Conservation (phyloP, 2,329 filamentous ascomycete species). For the Phialocephala subalpina region DNA sequence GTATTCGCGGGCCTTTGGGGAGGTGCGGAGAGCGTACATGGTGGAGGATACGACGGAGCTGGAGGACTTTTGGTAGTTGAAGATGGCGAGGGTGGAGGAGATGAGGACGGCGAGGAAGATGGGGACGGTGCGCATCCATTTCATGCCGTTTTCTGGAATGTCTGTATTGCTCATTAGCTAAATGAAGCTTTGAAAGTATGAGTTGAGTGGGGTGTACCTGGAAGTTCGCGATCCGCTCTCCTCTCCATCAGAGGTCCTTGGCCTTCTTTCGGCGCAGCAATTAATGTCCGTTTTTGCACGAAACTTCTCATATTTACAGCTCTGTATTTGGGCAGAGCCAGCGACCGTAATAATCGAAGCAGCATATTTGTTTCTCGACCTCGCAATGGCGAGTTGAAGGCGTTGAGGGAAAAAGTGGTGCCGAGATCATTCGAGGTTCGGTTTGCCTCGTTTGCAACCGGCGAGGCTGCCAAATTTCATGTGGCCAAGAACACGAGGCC, state of each 20-base stretch:
- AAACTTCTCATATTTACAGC: constrained; percentile 27
- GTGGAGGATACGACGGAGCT: constrained; percentile 86
- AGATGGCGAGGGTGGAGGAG: constrained; percentile 82
- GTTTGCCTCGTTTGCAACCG: constrained; percentile 29
- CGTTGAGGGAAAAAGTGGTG: constrained; percentile 11
- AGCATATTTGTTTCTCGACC: constrained; percentile 36
- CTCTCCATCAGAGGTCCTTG: constrained; percentile 72
- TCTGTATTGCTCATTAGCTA: constrained; percentile 28
- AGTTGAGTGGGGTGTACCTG: constrained; percentile 52
- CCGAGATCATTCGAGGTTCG: constrained; percentile 21
- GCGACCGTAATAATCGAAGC: constrained; percentile 40
- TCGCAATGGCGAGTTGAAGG: not conserved
- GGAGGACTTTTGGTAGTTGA: constrained; percentile 99
- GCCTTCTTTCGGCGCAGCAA: constrained; percentile 64
- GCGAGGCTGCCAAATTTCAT: constrained; percentile 23
- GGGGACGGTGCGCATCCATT: constrained; percentile 78
- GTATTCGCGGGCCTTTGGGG: constrained; percentile 73
- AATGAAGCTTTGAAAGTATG: not conserved
- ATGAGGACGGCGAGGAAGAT: constrained; percentile 79
- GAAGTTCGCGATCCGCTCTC: constrained; percentile 70
- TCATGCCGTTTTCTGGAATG: constrained; percentile 45
- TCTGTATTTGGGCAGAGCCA: constrained; percentile 31
- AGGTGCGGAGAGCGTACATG: constrained; percentile 90
- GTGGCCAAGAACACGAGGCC: not conserved
- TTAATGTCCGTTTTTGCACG: constrained; percentile 53